phyloP scores from a whole-genome alignment of 2,329 filamentous ascomycete species.

The Aspergillus clavatus region DNA sequence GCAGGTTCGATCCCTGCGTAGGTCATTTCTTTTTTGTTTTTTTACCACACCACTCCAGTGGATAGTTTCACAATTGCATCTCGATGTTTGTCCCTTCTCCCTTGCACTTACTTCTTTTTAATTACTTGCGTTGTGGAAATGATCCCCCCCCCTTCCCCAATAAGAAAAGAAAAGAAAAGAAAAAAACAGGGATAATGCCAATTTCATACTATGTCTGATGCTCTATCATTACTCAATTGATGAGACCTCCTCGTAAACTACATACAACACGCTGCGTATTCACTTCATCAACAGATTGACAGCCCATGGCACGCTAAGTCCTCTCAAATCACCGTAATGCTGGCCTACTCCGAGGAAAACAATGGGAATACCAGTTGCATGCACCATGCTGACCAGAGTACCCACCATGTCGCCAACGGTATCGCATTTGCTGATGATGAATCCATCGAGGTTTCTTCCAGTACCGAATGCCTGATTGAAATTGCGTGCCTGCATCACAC shows the following conservation, averaged over 20 bases:
- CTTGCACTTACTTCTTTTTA: no score
- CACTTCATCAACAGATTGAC: slow-evolving; percentile 56
- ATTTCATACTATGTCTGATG: no score
- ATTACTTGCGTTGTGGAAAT: no score
- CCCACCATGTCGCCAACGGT: slow-evolving; percentile 99
- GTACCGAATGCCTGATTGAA: slow-evolving; percentile 91
- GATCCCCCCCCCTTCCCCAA: no score
- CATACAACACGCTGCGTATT: slow-evolving; percentile 3
- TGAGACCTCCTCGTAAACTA: no score
- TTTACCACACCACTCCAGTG: no score
- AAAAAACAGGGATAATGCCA: no score
- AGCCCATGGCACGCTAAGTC: slow-evolving; percentile 60
- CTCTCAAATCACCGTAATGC: slow-evolving; percentile 62
- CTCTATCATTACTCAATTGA: no score
- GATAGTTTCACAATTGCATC: no score
- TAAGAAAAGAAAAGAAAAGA: no score
- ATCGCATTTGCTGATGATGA: slow-evolving; percentile 98
- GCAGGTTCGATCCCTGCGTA: slow-evolving; percentile 44
- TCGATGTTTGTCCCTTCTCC: no score
- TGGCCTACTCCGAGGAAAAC: slow-evolving; percentile 77
- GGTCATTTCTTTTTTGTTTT: slow-evolving; percentile 24
- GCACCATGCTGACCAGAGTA: slow-evolving; percentile 92
- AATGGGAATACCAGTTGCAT: slow-evolving; percentile 93
- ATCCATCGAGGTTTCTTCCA: slow-evolving; percentile 78
- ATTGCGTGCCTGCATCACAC: slow-evolving; percentile 90